Evolutionary conservation across 192 early-diverging fungal genomes (phyloP).

Genomic region (Linnemannia zychae): DNA sequence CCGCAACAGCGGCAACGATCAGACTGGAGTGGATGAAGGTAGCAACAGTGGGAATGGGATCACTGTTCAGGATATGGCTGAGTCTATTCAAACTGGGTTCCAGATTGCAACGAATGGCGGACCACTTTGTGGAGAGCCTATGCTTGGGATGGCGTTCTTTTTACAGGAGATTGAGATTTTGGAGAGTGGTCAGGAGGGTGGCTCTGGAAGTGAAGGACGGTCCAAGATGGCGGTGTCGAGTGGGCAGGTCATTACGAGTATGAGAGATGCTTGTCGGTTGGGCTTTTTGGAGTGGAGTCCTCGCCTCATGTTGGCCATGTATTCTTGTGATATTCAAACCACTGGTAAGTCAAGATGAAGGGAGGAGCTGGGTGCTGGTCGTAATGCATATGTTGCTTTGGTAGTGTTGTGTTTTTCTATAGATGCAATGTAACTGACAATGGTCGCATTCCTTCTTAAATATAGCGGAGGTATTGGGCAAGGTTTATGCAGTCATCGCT

Average conservation of each 20-base stretch:
- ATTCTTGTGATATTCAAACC: conserved; percentile 96
- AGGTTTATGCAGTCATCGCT: conserved; percentile 95
- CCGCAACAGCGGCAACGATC: not conserved
- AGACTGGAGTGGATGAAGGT: conserved; percentile 22
- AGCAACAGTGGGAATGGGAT: conserved; percentile 41
- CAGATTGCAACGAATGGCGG: conserved; percentile 92
- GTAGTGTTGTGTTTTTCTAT: not conserved
- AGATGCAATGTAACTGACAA: not conserved
- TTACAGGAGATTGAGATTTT: conserved; percentile 72
- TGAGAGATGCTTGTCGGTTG: conserved; percentile 85
- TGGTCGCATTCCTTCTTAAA: conserved; percentile 18
- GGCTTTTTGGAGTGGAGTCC: conserved; percentile 96
- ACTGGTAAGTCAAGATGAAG: conserved; percentile 73
- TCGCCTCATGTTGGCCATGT: conserved; percentile 95
- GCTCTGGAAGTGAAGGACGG: conserved; percentile 56
- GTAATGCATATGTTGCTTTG: not conserved
- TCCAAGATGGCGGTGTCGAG: conserved; percentile 56
- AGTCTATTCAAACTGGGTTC: conserved; percentile 90
- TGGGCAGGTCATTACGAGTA: conserved; percentile 91
- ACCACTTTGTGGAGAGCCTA: conserved; percentile 94
- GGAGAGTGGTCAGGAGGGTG: conserved; percentile 32
- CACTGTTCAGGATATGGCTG: conserved; percentile 76
- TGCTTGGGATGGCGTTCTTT: conserved; percentile 88
- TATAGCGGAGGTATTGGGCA: conserved; percentile 96
- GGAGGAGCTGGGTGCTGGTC: too few relatives aligned